Percentiles rank a stretch among this genome's conserved stretches.
phyloP scores from a whole-genome alignment of 2,329 filamentous ascomycete species.

The Onygena corvina region DNA sequence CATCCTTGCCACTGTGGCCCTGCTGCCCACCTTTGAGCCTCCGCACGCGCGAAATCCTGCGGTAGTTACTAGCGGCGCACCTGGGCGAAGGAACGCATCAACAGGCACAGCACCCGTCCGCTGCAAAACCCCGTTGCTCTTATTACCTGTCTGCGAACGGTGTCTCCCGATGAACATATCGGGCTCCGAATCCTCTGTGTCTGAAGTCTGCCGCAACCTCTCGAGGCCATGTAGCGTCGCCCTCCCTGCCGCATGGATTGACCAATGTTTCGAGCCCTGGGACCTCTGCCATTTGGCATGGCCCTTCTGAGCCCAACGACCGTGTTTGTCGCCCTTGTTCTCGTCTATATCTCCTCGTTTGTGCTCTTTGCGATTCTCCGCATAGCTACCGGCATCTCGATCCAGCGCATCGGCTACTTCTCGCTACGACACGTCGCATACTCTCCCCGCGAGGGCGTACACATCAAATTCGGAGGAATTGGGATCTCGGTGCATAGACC shows the following conservation, averaged over 20 bases:
- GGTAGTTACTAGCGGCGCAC: background rate
- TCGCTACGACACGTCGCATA: slow-evolving; percentile 85
- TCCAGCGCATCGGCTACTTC: slow-evolving; percentile 87
- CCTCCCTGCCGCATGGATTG: slow-evolving; percentile 6
- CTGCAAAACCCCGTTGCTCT: too few relatives aligned
- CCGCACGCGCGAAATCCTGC: background rate
- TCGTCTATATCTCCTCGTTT: slow-evolving; percentile 83
- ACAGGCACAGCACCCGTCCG: too few relatives aligned
- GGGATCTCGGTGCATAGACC: slow-evolving; percentile 82
- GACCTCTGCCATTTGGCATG: slow-evolving; percentile 24
- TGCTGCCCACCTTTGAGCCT: background rate
- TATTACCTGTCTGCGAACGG: too few relatives aligned
- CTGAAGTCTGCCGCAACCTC: background rate
- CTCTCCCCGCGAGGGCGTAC: slow-evolving; percentile 75
- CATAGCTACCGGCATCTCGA: slow-evolving; percentile 85
- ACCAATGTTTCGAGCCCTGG: slow-evolving; percentile 6
- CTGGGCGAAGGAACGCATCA: too few relatives aligned
- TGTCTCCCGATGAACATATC: slow-evolving; percentile 2
- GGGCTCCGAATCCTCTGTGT: background rate
- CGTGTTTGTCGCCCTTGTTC: slow-evolving; percentile 69
- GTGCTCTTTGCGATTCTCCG: slow-evolving; percentile 86
- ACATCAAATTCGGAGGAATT: slow-evolving; percentile 77
- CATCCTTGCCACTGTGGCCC: slow-evolving; percentile 2
- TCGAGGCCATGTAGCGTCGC: slow-evolving; percentile 6
- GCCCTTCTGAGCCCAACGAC: slow-evolving; percentile 55